Evolutionary conservation across 306 rosid genomes (phyloP), one percentile per base, ranked within the genome.

Genomic region (Erythrophleum fordii): DNA sequence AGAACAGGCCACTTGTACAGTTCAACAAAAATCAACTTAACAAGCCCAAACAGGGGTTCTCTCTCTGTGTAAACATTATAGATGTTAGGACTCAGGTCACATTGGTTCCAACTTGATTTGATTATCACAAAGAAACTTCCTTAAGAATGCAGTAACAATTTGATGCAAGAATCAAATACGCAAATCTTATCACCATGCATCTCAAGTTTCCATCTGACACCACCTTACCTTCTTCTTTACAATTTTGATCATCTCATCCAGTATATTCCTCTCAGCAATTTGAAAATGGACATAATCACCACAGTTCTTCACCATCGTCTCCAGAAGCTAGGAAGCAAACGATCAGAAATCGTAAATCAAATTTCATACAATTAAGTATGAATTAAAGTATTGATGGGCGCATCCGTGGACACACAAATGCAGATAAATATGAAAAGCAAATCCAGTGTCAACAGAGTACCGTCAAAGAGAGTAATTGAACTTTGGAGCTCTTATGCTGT

Each of bases 231-330:
- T 96, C 91, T 96, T 96, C 87, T 83, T 92, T 72, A 96, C 96
- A 39, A 93, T 88, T 90, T 96, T 96, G 75, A 89, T 86, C 99
- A 96, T 93, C 89, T 96, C 99, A 59, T 90, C 99, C 73, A 96
- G 79, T 76, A 96, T 20, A 80, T 89, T 89, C 87, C 90, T 90
- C 85, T 96, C 99, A 11, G 92, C 94, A 86, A 96, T 93, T 88
- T 96, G 99, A 73, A 86, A 88, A 86, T 96, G 99, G 79, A 92
- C 89, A 76, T 78, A 82, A 41, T 96, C 98, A 84, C 99, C 99
- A 77, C 98, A 96, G 82, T 96, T 96, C 94, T 96, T 96, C 83
- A 96, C 99, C 99, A 96, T 91, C 35, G 99, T 96, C 86, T 96
- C 99, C 83, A 96, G 83, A 41, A 96, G 98, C 99, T 96, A 84